Percentiles rank a stretch among this genome's conserved stretches.
phyloP scores from a whole-genome alignment of 257 asterid species.

The Gentiana straminea region DNA sequence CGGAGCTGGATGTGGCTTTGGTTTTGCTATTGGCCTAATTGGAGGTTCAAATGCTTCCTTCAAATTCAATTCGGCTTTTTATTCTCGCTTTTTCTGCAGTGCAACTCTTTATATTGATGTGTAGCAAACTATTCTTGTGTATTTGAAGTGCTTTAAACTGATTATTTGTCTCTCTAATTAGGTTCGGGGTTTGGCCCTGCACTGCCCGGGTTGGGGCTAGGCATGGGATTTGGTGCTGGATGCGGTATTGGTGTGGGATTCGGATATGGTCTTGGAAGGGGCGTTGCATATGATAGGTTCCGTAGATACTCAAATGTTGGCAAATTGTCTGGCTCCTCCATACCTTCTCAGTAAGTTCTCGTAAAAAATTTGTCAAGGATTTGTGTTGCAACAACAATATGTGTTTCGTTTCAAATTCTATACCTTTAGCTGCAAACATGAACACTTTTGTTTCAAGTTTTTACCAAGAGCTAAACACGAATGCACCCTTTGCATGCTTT shows the following conservation, averaged over 20 bases:
- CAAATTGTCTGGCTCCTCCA: conserved; percentile 20
- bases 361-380: neutral
- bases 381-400: too few species aligned
- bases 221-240: conserved; percentile 80
- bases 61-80: neutral
- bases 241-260: conserved; percentile 87
- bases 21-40: conserved; percentile 59
- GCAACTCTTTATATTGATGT: neutral
- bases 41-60: conserved; percentile 35
- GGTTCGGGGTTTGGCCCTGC: conserved; percentile 84
- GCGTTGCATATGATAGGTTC: conserved; percentile 54
- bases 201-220: conserved; percentile 69
- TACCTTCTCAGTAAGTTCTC: conserved; percentile 40
- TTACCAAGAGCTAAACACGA: too few species aligned
- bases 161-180: conserved; percentile 4
- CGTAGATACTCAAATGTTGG: conserved; percentile 55
- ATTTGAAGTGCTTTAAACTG: neutral
- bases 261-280: conserved; percentile 78
- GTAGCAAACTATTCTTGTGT: neutral
- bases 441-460: too few species aligned
- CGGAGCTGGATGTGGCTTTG: conserved; percentile 88
- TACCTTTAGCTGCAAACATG: too few species aligned
- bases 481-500: too few species aligned
- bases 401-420: too few species aligned
- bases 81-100: neutral